Evolutionary conservation across 2,329 filamentous ascomycete species (phyloP).

Genomic region (Colletotrichum phormii): DNA sequence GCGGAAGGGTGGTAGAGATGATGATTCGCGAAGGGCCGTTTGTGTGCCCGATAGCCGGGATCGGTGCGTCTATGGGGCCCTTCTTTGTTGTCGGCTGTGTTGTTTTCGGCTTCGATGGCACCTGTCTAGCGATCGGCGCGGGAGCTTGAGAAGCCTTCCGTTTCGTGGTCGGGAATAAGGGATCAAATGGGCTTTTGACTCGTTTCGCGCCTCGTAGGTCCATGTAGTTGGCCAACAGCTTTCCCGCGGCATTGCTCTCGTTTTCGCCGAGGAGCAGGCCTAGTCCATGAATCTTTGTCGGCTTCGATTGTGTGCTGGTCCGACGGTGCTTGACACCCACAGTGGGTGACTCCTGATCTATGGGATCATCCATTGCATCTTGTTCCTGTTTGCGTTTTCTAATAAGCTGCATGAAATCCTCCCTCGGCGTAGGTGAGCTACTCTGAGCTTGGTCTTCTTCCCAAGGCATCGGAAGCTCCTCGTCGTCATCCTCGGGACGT

Average conservation of each 20-base stretch:
- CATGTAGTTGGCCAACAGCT: slow-evolving; percentile 47
- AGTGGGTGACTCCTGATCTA: neutral
- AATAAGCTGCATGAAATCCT: slow-evolving; percentile 1
- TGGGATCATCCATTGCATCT: neutral
- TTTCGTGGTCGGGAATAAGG: neutral
- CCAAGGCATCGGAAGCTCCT: neutral
- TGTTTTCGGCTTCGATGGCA: neutral
- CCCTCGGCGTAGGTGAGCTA: neutral
- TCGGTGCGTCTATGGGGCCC: neutral
- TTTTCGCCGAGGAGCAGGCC: slow-evolving; percentile 13
- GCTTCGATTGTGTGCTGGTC: neutral
- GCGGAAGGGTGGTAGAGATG: slow-evolving; percentile 61
- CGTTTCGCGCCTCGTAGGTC: slow-evolving; percentile 45
- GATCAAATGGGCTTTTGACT: neutral
- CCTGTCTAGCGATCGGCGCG: neutral
- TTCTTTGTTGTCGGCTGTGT: neutral
- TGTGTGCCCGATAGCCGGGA: slow-evolving; percentile 38
- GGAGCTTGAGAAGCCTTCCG: neutral
- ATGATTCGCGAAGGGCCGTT: slow-evolving; percentile 53
- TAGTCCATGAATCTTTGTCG: neutral
- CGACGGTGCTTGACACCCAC: neutral
- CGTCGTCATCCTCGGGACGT: neutral
- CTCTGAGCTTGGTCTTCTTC: neutral
- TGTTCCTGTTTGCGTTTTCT: slow-evolving; percentile 18
- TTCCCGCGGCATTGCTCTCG: slow-evolving; percentile 39